Conservation (phyloP, 192 early-diverging fungal species). For the Entrophospora sp. region DNA sequence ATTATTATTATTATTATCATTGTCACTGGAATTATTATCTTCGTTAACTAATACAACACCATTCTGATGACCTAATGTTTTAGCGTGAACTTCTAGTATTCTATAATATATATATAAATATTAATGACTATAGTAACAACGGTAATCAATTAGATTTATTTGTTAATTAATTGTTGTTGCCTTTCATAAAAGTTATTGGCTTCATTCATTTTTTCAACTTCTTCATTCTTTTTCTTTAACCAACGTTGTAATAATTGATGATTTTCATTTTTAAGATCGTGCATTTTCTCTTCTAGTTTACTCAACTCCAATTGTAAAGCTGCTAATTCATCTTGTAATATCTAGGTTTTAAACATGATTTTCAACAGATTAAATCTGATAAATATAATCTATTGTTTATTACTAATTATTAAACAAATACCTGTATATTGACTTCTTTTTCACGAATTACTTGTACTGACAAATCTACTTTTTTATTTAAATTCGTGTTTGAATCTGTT, state of each 20-base stretch:
- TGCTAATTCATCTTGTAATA: conserved; percentile 85
- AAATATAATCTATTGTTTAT: not conserved
- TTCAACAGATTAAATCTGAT: not conserved
- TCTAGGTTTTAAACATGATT: conserved; percentile 29
- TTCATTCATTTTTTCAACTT: conserved; percentile 88
- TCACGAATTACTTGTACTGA: conserved; percentile 53
- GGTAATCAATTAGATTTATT: not conserved
- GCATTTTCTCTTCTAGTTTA: conserved; percentile 58
- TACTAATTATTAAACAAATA: conserved; percentile 12
- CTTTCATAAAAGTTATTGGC: conserved; percentile 82
- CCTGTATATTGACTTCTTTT: conserved; percentile 89
- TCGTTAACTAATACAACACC: conserved; percentile 20
- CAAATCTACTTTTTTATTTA: conserved; percentile 28
- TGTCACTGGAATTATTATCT: not conserved
- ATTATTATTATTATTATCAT: not conserved
- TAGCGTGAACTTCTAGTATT: conserved; percentile 9
- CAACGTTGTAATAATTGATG: conserved; percentile 79
- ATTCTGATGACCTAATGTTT: conserved; percentile 9
- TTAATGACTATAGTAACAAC: not conserved
- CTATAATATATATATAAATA: not conserved
- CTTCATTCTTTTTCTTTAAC: conserved; percentile 84
- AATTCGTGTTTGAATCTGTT: conserved; percentile 22
- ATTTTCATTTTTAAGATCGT: conserved; percentile 74
- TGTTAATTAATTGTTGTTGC: too few relatives aligned
- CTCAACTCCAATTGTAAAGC: conserved; percentile 85